phyloP scores from a whole-genome alignment of 306 rosid species.

The Urtica urens region DNA sequence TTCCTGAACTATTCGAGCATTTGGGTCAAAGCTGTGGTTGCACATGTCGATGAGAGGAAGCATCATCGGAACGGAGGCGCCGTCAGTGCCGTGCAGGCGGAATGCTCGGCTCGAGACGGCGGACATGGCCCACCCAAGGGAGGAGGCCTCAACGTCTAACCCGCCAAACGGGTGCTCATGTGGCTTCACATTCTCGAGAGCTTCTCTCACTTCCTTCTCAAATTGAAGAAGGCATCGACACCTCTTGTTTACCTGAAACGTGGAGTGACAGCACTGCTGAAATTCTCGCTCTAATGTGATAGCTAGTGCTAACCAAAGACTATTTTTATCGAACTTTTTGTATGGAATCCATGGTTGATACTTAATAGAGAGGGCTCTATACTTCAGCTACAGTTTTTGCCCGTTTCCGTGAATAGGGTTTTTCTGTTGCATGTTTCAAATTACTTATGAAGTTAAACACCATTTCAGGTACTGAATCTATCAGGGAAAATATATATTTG shows the following conservation, averaged over 20 bases:
- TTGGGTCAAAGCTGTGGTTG: conserved; percentile 84
- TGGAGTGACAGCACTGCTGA: no score
- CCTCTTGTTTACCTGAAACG: conserved; percentile 80
- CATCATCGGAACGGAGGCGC: conserved; percentile 62
- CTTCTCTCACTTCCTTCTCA: conserved; percentile 46
- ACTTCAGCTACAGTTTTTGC: no score
- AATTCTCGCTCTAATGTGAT: no score
- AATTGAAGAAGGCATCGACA: conserved; percentile 91
- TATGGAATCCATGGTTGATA: no score
- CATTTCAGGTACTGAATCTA: no score
- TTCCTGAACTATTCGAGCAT: conserved; percentile 73
- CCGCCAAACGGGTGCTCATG: conserved; percentile 73
- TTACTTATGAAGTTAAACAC: no score
- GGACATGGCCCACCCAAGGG: conserved; percentile 99
- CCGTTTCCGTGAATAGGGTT: no score
- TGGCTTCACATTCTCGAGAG: conserved; percentile 37
- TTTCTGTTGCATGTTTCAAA: no score
- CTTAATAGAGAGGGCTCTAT: no score
- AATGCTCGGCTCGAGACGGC: conserved; percentile 93
- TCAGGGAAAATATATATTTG: no score
- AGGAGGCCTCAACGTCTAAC: conserved; percentile 72
- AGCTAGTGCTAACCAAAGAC: no score
- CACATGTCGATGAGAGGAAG: conserved; percentile 98
- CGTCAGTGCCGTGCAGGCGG: conserved; percentile 52
- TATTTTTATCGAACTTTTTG: no score